Evolutionary conservation across 2,329 filamentous ascomycete species (phyloP).

Genomic region (Fusarium incarnatum): DNA sequence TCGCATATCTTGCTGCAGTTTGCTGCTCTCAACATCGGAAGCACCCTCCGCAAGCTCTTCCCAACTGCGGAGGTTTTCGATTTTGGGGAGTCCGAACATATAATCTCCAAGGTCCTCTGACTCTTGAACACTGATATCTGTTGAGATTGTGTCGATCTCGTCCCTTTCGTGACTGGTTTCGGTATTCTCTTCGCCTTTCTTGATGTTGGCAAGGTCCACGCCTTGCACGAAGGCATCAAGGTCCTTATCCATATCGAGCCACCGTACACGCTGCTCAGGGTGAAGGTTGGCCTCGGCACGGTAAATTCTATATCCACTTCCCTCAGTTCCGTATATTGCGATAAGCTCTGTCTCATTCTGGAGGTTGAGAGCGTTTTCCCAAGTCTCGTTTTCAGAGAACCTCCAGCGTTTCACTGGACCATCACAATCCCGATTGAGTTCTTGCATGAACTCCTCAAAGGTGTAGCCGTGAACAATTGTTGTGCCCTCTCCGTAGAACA

Average conservation of each 20-base stretch:
- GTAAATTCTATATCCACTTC: neutral
- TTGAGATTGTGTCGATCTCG: slow-evolving; percentile 27
- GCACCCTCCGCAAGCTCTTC: neutral
- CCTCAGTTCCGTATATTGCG: neutral
- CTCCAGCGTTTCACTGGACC: slow-evolving; percentile 36
- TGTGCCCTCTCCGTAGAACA: slow-evolving; percentile 39
- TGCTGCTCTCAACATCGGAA: neutral
- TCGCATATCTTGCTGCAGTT: neutral
- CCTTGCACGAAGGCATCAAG: neutral
- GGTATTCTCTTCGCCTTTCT: neutral
- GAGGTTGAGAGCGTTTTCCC: neutral
- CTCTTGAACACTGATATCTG: slow-evolving; percentile 16
- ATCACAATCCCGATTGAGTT: slow-evolving; percentile 41
- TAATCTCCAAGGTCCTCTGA: slow-evolving; percentile 25
- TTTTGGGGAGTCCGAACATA: slow-evolving; percentile 29
- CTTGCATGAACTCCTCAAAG: slow-evolving; percentile 38
- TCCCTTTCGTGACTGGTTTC: slow-evolving; percentile 4
- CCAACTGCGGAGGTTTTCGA: slow-evolving; percentile 23
- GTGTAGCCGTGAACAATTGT: slow-evolving; percentile 19
- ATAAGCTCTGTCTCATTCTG: neutral
- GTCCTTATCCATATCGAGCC: slow-evolving; percentile 16
- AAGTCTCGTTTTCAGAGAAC: slow-evolving; percentile 41
- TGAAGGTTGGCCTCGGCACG: slow-evolving; percentile 18
- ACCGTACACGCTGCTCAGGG: slow-evolving; percentile 41
- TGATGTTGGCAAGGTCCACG: neutral